Conservation (phyloP, 108 stramenopile genomes). For the Aurantiochytrium sp. region DNA sequence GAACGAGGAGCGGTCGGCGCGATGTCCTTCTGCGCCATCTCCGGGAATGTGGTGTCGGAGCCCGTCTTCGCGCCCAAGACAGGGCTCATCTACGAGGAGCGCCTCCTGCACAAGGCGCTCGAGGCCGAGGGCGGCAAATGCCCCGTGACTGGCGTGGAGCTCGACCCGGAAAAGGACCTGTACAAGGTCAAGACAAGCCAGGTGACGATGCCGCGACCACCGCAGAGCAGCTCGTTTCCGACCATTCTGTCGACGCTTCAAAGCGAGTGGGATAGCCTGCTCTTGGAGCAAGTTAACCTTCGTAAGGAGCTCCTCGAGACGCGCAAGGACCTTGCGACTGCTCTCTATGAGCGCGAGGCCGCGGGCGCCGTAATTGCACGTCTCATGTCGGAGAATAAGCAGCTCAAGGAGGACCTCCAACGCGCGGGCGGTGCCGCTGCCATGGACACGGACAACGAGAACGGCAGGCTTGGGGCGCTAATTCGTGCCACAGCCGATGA, state of each 20-base stretch:
- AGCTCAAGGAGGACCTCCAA: constrained; percentile 53
- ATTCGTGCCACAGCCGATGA: not conserved
- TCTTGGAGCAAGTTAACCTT: constrained; percentile 77
- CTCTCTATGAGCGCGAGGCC: constrained; percentile 92
- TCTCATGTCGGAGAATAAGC: constrained; percentile 75
- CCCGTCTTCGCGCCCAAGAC: constrained; percentile 25
- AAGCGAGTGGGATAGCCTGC: constrained; percentile 73
- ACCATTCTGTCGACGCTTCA: constrained; percentile 55
- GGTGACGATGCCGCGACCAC: constrained; percentile 7
- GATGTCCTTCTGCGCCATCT: constrained; percentile 20
- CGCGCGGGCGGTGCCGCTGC: not conserved
- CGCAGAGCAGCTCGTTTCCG: constrained; percentile 49
- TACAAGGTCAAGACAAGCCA: not conserved
- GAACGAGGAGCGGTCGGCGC: not conserved
- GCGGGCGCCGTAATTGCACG: constrained; percentile 84
- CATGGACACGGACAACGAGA: not conserved
- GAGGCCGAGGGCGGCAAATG: not conserved
- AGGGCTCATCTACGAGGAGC: constrained; percentile 25
- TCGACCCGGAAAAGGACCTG: not conserved
- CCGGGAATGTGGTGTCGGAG: constrained; percentile 29
- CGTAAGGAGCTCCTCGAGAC: constrained; percentile 72
- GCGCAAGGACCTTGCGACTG: constrained; percentile 67
- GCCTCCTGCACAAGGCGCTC: constrained; percentile 27
- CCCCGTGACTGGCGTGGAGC: constrained; percentile 6
- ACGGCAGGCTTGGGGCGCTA: not conserved